phyloP scores from a whole-genome alignment of 2,329 filamentous ascomycete species.

The Pyrenophora tritici-repentis region DNA sequence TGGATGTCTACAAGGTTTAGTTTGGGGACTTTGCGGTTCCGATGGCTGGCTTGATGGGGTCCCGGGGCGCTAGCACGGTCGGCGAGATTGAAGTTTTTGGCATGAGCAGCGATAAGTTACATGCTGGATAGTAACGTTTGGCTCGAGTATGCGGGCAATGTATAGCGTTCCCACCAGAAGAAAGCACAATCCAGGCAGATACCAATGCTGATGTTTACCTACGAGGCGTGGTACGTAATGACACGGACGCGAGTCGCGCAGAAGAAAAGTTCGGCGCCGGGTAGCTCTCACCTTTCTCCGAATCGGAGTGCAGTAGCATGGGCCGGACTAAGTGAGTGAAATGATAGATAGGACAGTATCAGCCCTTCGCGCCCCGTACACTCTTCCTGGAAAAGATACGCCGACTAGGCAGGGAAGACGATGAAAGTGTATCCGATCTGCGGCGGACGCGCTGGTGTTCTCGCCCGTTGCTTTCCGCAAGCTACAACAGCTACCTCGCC shows the following conservation, averaged over 20 bases:
- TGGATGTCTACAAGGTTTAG: constrained; percentile 20
- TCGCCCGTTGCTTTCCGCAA: constrained; percentile 36
- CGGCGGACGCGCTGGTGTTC: constrained; percentile 33
- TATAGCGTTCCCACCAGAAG: constrained; percentile 1
- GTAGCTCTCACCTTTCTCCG: constrained; percentile 17
- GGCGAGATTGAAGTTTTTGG: no score
- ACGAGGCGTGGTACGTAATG: constrained; percentile 24
- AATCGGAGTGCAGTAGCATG: constrained; percentile 10
- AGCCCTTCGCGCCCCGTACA: constrained; percentile 20
- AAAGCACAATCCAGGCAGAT: no score
- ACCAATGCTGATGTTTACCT: no score
- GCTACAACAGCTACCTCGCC: constrained; percentile 42
- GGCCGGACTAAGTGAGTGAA: constrained; percentile 25
- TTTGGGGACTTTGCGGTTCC: no score
- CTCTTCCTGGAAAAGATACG: constrained; percentile 35
- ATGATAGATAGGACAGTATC: constrained; percentile 18
- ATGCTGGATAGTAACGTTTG: neutral
- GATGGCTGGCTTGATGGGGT: no score
- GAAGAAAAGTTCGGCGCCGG: constrained; percentile 33
- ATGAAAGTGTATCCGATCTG: constrained; percentile 42
- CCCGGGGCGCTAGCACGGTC: no score
- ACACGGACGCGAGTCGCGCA: constrained; percentile 13
- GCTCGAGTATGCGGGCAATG: neutral
- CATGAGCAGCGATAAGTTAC: neutral
- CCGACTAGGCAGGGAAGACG: constrained; percentile 22